Evolutionary conservation across 1,284 basidiomycete genomes (phyloP).

Genomic region (Tilletiopsis washingtonensis): DNA sequence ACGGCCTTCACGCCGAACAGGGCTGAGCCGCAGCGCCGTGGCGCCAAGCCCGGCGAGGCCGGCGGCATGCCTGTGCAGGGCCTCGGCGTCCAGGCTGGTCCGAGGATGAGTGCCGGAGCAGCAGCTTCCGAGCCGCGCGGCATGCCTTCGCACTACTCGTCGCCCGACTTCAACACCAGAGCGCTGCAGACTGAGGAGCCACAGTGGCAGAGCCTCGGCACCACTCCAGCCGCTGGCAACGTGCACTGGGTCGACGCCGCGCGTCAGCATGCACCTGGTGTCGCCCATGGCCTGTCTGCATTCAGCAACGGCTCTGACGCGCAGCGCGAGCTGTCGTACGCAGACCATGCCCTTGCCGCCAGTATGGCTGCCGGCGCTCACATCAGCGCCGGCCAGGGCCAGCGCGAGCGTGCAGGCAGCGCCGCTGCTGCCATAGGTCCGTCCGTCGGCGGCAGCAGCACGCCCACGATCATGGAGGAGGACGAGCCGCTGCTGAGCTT

Average conservation of each 20-base stretch:
- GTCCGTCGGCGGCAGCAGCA: slow-evolving; percentile 20
- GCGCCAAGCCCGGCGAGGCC: too few species aligned
- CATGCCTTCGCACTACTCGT: background rate
- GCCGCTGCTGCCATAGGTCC: background rate
- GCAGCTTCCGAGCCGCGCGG: too few species aligned
- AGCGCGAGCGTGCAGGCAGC: background rate
- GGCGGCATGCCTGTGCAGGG: too few species aligned
- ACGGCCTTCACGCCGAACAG: too few species aligned
- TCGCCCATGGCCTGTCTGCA: background rate
- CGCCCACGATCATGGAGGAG: slow-evolving; percentile 39
- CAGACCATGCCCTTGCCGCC: slow-evolving; percentile 27
- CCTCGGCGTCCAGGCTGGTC: too few species aligned
- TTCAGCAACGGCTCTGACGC: background rate
- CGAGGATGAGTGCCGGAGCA: too few species aligned
- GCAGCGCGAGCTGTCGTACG: slow-evolving; percentile 4
- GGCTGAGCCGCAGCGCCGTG: too few species aligned
- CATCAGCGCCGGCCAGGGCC: slow-evolving; percentile 13
- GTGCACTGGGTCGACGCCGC: background rate
- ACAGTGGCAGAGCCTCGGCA: background rate
- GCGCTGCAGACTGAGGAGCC: background rate
- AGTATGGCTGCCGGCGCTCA: slow-evolving; percentile 25
- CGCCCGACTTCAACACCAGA: too few species aligned
- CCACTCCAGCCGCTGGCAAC: background rate
- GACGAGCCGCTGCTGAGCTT: slow-evolving; percentile 21
- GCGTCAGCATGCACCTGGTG: background rate